Evolutionary conservation across 768 basidiomycete species (phyloP).

Genomic region (Tulasnella sp.): DNA sequence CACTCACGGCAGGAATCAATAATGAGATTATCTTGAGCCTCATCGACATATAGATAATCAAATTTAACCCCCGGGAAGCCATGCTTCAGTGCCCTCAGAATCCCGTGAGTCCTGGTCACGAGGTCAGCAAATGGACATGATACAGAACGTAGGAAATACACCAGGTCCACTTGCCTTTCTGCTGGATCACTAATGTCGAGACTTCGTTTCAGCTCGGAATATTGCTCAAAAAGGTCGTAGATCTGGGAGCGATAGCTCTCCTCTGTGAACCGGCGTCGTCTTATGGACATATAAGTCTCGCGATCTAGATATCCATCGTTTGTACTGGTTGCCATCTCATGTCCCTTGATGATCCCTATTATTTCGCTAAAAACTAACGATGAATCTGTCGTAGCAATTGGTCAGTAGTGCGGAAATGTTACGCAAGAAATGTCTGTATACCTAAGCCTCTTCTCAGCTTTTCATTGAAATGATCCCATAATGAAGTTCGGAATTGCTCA

Average conservation of each 20-base stretch:
- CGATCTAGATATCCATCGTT: slow-evolving; percentile 32
- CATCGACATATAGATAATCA: slow-evolving; percentile 59
- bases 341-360: slow-evolving; percentile 44
- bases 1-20: slow-evolving; percentile 46
- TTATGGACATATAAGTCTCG: slow-evolving; percentile 35
- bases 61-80: slow-evolving; percentile 29
- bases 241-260: slow-evolving; percentile 35
- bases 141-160: not conserved
- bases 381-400: not conserved
- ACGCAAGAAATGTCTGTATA: slow-evolving; percentile 4
- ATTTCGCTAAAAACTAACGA: slow-evolving; percentile 16
- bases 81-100: slow-evolving; percentile 27
- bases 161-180: slow-evolving; percentile 34
- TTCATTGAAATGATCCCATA: slow-evolving; percentile 14
- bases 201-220: slow-evolving; percentile 35
- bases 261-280: slow-evolving; percentile 44
- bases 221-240: slow-evolving; percentile 43
- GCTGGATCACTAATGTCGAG: slow-evolving; percentile 40
- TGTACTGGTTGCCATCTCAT: slow-evolving; percentile 35
- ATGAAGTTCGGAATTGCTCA: not conserved
- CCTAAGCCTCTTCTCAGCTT: slow-evolving; percentile 6
- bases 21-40: slow-evolving; percentile 58
- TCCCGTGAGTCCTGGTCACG: slow-evolving; percentile 35
- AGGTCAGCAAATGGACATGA: not conserved
- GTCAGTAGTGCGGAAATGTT: not conserved